Base-by-base conservation (phyloP, 2,329 filamentous ascomycete species). In the Colletotrichum sp. region DNA sequence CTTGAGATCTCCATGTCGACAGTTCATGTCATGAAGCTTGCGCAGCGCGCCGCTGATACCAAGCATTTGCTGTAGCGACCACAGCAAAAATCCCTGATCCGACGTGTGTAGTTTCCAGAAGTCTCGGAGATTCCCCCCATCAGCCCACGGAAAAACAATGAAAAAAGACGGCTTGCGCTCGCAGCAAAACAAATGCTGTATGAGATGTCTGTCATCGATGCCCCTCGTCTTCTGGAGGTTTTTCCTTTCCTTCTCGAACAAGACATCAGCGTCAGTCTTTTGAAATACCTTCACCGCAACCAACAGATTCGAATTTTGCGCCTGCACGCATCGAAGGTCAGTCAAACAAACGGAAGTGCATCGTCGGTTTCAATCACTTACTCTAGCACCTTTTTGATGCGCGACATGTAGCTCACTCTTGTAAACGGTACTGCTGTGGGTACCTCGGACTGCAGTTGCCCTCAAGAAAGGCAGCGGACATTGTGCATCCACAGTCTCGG, bases 1-100 rank as follows among this genome's bases (percentile, higher is more conserved):
- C 25, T 75, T 75, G 25, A 75, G 44, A 6, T 75, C 72, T 1
- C 72, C 72, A 16, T 75, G 72, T 3, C 72, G 67, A 15, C 34
- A 71, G 15, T 71, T 72, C 34, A 27, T 49, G 32, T 8, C 7
- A n/a, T 75, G 72, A 2, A 71, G 59, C 12, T 29, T 39, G 9
- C 29, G 16, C 7, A 75, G 27, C 8, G 67, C 72, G 6, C 30
- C 12, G 16, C 32, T 32, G 9, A 74, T n/a, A 3, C 71, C 71
- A 13, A 57, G 55, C 22, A 75, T 66, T 55, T 75, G 72, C 19
- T 65, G 49, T 13, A 75, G 15, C 8, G 59, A 64, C 68, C 68
- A 70, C 4, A 55, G 12, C 11, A 64, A 27, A 6, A 65, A 16
- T 16, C 27, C 12, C 7, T 27, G 19, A 8, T 12, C 29, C 9